These are phyloP conservation scores for Oryza brachyantha DNA, from an alignment of 176 grass and related monocot species.

Conservation along the genomic window DNA sequence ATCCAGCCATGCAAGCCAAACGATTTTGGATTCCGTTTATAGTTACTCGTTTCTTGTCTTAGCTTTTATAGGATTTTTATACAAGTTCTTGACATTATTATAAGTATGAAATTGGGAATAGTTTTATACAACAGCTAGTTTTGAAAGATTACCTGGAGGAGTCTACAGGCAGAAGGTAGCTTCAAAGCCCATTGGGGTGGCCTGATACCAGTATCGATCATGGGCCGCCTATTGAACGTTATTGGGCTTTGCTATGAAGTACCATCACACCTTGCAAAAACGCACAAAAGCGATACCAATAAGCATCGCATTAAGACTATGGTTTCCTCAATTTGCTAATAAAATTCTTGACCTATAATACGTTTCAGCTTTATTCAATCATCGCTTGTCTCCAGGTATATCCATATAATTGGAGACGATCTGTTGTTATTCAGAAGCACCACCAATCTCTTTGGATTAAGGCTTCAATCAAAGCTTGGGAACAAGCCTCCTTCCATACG, in stretches of 20 bases:
- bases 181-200: no score
- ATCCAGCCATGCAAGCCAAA: constrained; percentile 1
- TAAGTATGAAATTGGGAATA: neutral
- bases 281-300: neutral
- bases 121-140: neutral
- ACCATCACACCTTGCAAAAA: neutral
- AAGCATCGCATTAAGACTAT: neutral
- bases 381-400: neutral
- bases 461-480: constrained; percentile 61
- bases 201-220: no score
- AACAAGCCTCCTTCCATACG: constrained; percentile 36
- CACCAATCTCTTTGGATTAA: neutral
- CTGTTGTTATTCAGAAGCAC: neutral
- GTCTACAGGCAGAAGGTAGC: neutral
- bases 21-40: neutral
- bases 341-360: neutral
- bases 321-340: neutral
- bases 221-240: neutral
- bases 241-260: neutral
- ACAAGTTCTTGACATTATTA: neutral
- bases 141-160: neutral
- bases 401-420: neutral
- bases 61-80: neutral
- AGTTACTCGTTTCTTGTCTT: neutral
- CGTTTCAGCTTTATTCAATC: constrained; percentile 12